Percentiles rank a stretch among this genome's conserved stretches.
Evolutionary conservation across 352 stramenopile genomes (phyloP).

Genomic region (Pythium insidiosum): DNA sequence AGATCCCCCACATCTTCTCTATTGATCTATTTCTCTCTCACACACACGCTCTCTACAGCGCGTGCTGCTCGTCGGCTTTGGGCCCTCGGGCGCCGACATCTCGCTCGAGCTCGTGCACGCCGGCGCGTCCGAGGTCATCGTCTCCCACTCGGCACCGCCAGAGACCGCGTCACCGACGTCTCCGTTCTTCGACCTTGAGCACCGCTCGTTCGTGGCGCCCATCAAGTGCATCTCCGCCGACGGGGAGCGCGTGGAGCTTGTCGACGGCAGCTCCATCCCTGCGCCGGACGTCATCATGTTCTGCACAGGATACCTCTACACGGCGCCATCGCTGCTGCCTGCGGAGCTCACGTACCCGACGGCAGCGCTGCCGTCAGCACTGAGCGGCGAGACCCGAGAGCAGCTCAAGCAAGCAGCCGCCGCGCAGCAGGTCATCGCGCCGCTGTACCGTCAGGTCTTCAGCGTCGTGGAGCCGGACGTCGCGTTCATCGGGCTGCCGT

Average conservation of each 20-base stretch:
- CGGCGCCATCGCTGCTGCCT: constrained; percentile 39
- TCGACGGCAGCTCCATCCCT: constrained; percentile 34
- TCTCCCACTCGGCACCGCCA: constrained; percentile 35
- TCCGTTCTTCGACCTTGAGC: constrained; percentile 1
- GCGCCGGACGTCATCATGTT: constrained; percentile 70
- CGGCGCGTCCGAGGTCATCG: constrained; percentile 39
- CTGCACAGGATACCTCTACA: constrained; percentile 73
- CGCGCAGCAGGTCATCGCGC: constrained; percentile 34
- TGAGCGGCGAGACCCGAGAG: constrained; percentile 15
- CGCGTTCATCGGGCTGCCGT: constrained; percentile 63
- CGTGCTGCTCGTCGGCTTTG: constrained; percentile 57
- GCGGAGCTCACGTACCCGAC: constrained; percentile 32
- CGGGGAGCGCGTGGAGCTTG: constrained; percentile 45
- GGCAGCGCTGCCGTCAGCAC: constrained; percentile 3
- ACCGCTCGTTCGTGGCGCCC: constrained; percentile 42
- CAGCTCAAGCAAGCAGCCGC: constrained; percentile 26
- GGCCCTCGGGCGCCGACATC: constrained; percentile 72
- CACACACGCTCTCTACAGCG: too few species aligned
- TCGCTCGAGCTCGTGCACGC: constrained; percentile 50
- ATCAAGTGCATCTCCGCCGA: constrained; percentile 43
- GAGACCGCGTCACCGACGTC: neutral
- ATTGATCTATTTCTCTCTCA: too few species aligned
- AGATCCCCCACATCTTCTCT: too few species aligned
- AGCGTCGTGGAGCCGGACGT: constrained; percentile 66
- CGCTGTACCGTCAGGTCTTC: constrained; percentile 74